Evolutionary conservation across 2,329 filamentous ascomycete genomes (phyloP).

Genomic region (Penicillium sp.): DNA sequence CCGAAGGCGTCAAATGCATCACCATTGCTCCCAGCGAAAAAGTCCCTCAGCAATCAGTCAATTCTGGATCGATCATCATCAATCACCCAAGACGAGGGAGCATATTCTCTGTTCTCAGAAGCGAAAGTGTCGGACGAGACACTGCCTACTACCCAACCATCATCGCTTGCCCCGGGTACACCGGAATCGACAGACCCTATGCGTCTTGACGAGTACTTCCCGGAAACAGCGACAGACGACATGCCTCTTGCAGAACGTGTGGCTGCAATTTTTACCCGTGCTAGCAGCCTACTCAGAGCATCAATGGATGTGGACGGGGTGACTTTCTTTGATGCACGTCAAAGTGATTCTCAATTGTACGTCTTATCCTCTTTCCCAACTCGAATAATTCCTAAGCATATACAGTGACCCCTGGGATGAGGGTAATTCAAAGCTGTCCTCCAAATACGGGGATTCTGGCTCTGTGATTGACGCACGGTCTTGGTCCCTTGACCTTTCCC

Average conservation of each 20-base stretch:
- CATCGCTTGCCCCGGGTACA: too few species aligned
- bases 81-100: too few species aligned
- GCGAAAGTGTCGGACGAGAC: too few species aligned
- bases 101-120: too few species aligned
- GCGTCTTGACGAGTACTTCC: neutral
- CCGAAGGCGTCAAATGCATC: too few species aligned
- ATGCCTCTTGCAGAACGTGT: slow-evolving; percentile 18
- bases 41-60: too few species aligned
- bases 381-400: neutral
- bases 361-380: slow-evolving; percentile 24
- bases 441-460: neutral
- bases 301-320: slow-evolving; percentile 43
- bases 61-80: too few species aligned
- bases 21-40: too few species aligned
- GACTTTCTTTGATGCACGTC: slow-evolving; percentile 29
- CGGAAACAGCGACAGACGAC: slow-evolving; percentile 3
- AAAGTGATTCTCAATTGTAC: slow-evolving; percentile 26
- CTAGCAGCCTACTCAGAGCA: slow-evolving; percentile 44
- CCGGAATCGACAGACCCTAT: neutral
- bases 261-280: slow-evolving; percentile 41
- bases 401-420: neutral
- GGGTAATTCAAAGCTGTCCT: neutral
- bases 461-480: neutral
- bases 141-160: too few species aligned
- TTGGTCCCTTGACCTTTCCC: neutral